A percentile compares a stretch with the other conserved stretches of the same genome.
phyloP scores from a whole-genome alignment of 2,329 filamentous ascomycete species.

The Microsporum ferrugineum region DNA sequence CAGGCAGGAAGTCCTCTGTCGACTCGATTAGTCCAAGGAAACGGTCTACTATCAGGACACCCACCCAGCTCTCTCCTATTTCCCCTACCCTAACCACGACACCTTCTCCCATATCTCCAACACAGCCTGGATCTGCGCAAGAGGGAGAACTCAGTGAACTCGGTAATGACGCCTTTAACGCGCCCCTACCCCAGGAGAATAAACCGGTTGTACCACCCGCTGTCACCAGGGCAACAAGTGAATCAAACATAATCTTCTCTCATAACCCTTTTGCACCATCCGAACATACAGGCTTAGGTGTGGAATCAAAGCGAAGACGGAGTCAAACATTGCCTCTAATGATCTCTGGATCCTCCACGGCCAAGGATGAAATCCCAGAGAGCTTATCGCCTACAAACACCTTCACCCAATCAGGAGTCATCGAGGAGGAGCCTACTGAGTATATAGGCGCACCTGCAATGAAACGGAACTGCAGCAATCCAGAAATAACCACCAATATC shows the following conservation, averaged over 20 bases:
- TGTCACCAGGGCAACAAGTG: slow-evolving; percentile 60
- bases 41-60: slow-evolving; percentile 47
- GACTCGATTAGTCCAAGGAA: slow-evolving; percentile 32
- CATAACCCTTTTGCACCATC: slow-evolving; percentile 57
- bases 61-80: slow-evolving; percentile 57
- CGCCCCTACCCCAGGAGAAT: slow-evolving; percentile 54
- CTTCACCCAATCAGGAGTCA: slow-evolving; percentile 34
- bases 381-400: slow-evolving; percentile 45
- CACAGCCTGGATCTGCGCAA: slow-evolving; percentile 53
- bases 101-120: slow-evolving; percentile 58
- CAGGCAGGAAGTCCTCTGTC: slow-evolving; percentile 43
- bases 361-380: slow-evolving; percentile 43
- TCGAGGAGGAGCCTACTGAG: slow-evolving; percentile 34
- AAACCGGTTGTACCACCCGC: slow-evolving; percentile 55
- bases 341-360: slow-evolving; percentile 39
- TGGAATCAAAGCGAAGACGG: slow-evolving; percentile 58
- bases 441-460: slow-evolving; percentile 24
- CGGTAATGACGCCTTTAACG: slow-evolving; percentile 39
- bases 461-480: slow-evolving; percentile 36
- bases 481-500: slow-evolving; percentile 31
- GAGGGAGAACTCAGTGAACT: slow-evolving; percentile 46
- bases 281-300: slow-evolving; percentile 37
- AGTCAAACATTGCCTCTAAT: slow-evolving; percentile 77
- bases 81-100: slow-evolving; percentile 57
- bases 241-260: slow-evolving; percentile 60